Evolutionary conservation across 2,329 filamentous ascomycete species (phyloP).

Genomic region (Neonectria magnoliae): DNA sequence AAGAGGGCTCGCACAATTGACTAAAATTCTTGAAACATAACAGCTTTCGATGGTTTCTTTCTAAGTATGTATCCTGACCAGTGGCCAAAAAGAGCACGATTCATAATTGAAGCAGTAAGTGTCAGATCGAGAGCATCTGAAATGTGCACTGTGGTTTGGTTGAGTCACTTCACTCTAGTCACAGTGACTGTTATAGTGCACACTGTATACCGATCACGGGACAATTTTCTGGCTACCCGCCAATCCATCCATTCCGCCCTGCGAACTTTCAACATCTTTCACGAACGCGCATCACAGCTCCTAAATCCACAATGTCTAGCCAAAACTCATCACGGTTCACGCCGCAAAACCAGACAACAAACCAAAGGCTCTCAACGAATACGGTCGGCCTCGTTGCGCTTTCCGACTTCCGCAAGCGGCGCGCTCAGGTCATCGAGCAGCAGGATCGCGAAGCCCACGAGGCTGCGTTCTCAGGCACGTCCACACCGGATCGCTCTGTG

Average conservation of each 20-base stretch:
- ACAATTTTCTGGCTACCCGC: background rate
- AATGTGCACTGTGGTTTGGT: background rate
- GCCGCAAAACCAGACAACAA: slow-evolving; percentile 77
- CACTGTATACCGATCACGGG: slow-evolving; percentile 18
- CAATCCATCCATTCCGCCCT: background rate
- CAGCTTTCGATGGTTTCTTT: too few species aligned
- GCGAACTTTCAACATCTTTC: background rate
- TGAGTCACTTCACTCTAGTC: background rate
- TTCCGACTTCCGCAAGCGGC: slow-evolving; percentile 94
- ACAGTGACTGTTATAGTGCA: background rate
- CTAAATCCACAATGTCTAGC: slow-evolving; percentile 52
- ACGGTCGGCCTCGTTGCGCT: slow-evolving; percentile 92
- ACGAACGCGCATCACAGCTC: background rate
- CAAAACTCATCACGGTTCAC: slow-evolving; percentile 70
- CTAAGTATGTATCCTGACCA: too few species aligned
- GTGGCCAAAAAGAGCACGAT: too few species aligned
- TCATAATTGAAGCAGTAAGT: background rate
- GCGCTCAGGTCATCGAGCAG: slow-evolving; percentile 91
- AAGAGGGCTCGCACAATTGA: background rate
- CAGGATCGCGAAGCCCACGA: slow-evolving; percentile 85
- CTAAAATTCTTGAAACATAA: background rate
- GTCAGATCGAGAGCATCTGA: background rate
- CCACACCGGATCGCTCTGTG: slow-evolving; percentile 61
- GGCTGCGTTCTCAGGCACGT: slow-evolving; percentile 57
- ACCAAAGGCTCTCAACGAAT: slow-evolving; percentile 84